Conservation (phyloP, 108 stramenopile species). For the Cyclotella sp. region DNA sequence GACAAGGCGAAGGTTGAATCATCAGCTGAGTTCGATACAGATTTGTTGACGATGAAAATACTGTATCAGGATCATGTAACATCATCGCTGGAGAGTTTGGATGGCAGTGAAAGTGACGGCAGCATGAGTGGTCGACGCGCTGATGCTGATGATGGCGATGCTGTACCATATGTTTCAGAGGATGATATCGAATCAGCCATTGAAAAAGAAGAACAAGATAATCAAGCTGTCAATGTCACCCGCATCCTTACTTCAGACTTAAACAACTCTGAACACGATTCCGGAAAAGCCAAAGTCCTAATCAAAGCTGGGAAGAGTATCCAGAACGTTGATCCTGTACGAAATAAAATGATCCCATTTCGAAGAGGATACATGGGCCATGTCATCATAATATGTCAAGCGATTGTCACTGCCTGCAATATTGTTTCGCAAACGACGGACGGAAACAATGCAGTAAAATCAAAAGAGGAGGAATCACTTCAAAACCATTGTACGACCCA, state of each 20-base stretch:
- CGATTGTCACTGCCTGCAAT: slow-evolving; percentile 86
- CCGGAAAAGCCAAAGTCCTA: neutral
- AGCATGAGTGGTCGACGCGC: slow-evolving; percentile 8
- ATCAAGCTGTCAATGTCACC: slow-evolving; percentile 16
- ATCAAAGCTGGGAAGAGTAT: neutral
- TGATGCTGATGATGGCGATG: slow-evolving; percentile 28
- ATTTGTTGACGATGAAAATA: slow-evolving; percentile 26
- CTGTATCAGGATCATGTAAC: slow-evolving; percentile 18
- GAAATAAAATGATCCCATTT: slow-evolving; percentile 35
- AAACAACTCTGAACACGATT: neutral
- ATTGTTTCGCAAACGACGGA: neutral
- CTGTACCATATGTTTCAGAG: slow-evolving; percentile 66
- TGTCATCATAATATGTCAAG: slow-evolving; percentile 95
- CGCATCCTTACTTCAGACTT: neutral
- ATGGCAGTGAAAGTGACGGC: slow-evolving; percentile 36
- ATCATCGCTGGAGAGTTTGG: slow-evolving; percentile 45
- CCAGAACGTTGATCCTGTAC: neutral
- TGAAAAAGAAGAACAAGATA: slow-evolving; percentile 55
- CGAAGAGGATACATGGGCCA: slow-evolving; percentile 94
- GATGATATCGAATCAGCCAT: slow-evolving; percentile 76
- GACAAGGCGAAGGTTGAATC: neutral
- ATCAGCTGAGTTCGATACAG: slow-evolving; percentile 6
- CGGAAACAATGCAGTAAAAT: neutral
- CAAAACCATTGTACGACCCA: neutral
- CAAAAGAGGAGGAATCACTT: neutral